phyloP scores from a whole-genome alignment of 2,329 filamentous ascomycete genomes.

The Xylaria sp. region DNA sequence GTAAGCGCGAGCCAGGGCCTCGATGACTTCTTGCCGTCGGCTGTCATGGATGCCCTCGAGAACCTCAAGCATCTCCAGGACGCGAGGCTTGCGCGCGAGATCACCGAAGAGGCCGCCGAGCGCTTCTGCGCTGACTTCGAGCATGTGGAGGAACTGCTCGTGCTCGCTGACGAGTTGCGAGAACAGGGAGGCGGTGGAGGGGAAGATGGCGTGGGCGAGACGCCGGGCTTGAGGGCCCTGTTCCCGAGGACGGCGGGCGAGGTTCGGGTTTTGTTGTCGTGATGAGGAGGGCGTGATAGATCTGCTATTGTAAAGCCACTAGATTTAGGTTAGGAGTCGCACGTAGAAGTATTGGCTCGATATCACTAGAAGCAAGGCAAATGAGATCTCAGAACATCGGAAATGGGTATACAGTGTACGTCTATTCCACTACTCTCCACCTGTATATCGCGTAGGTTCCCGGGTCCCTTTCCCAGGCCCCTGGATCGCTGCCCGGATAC shows the following conservation, averaged over 20 bases:
- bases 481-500: background rate
- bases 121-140: conserved; percentile 86
- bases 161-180: conserved; percentile 48
- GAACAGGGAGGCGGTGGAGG: conserved; percentile 34
- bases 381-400: background rate
- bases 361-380: background rate
- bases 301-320: background rate
- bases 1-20: conserved; percentile 73
- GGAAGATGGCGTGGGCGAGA: conserved; percentile 36
- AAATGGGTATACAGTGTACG: background rate
- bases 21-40: conserved; percentile 90
- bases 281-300: background rate
- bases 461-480: background rate
- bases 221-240: conserved; percentile 47
- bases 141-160: conserved; percentile 57
- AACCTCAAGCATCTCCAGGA: conserved; percentile 77
- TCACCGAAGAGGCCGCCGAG: conserved; percentile 83
- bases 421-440: background rate
- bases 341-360: background rate
- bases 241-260: conserved; percentile 67
- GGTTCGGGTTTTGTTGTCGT: conserved; percentile 64
- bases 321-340: background rate
- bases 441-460: background rate
- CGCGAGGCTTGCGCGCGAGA: conserved; percentile 70
- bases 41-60: conserved; percentile 88